Base-by-base conservation (phyloP, 495 filamentous ascomycete species). In the Hyaloscypha hepaticicola region DNA sequence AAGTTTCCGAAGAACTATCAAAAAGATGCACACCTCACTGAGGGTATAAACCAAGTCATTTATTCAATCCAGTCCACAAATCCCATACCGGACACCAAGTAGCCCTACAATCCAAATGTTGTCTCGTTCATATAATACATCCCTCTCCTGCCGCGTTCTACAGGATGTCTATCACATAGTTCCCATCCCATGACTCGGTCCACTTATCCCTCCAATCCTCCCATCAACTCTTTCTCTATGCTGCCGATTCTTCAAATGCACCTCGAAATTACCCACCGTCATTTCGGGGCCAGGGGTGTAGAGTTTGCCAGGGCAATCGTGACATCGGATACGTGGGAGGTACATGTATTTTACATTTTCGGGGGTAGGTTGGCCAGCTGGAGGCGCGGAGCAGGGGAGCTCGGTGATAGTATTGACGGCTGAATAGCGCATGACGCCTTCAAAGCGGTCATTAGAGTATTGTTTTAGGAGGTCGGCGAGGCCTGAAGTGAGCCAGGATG, bases 281-380 rank as follows among this genome's bases (percentile, higher is more conserved):
- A 82, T 87, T 25, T 86, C 91, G 0, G 94, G 93, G 0, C 90
- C 90, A 1, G 92, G 89, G 0, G 90, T 96, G 73, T 99, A 99
- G 31, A 96, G 77, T 73, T 97, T 97, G 34, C 92, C 91, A 2
- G 94, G 90, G 76, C 95, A 97, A 72, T 97, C 95, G 49, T 86
- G 83, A 71, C 95, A 99, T 34, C 88, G 83, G 60, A 97, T 96
- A 29, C 95, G 84, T 0, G 95, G 92, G 45, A 96, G 80, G 66
- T 85, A 96, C 75, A 88, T 84, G 50, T 85, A 90, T 75, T 90
- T 88, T 64, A 90, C 75, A 67, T 83, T 73, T 7, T 79, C 70
- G 5, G 86, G 80, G 8, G 77, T 65, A 4, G 84, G 75, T 25
- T 82, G 76, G 0, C 80, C 78, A 19, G 77, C 75, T 57, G 82